Base-by-base conservation (phyloP, 805 yeast genomes). In the Candida insectorum region DNA sequence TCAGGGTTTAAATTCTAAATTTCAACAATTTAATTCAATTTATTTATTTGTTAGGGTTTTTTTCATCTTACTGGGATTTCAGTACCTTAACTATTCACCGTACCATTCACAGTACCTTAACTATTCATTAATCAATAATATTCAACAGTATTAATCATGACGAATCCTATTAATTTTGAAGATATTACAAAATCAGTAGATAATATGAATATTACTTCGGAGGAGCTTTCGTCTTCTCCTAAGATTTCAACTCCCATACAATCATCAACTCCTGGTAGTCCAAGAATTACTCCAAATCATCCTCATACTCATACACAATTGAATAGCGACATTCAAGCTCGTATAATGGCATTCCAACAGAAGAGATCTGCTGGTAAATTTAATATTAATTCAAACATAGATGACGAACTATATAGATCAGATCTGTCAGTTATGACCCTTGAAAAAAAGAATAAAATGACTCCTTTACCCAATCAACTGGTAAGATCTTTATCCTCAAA, bases 271-370 rank as follows among this genome's bases (percentile, higher is more conserved):
- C 28, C 39, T 4, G 31, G 39, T 8, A 39, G 45, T 24, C 44
- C 49, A 5, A 30, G 42, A 13, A 32, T 40, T 14, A 33, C 35
- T 24, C 22, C 32, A 12, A 33, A 25, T 24, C 41, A 33, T 16
- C 11, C 23, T 20, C 39, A 15, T 26, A 27, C 30, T 15, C 58
- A 44, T 21, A 32, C 50, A 9, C 57, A 47, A 29, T 31, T 81
- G 31, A 79, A 73, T 47, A 81, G 93, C 8, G 91, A 85, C 42
- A 74, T 87, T 25, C 96, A 88, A 56, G 96, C 96, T 1, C 69
- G 93, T 43, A 71, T 89, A 23, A 62, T 84, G 55, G 96, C 95
- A 0, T 85, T 89, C 48, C 96, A 88, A 56, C 87, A 85, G 43
- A 79, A 82, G 50, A 73, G 96, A 45, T 39, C 56, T 10, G 40